A percentile compares a stretch with the other conserved stretches of the same genome.
phyloP scores from a whole-genome alignment of 768 basidiomycete genomes.

The Galerina marginata region DNA sequence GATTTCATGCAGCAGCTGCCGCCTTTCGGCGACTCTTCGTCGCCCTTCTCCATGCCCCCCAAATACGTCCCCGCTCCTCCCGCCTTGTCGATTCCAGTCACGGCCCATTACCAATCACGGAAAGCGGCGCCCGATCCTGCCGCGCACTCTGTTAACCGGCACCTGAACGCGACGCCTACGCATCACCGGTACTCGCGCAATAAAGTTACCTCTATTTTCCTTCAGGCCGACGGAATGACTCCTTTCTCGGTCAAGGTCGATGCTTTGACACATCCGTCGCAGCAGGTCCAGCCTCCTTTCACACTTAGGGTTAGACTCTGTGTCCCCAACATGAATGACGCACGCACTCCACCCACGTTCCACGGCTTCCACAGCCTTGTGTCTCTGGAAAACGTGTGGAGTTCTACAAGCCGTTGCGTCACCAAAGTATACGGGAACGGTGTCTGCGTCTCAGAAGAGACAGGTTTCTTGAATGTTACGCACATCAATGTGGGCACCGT shows the following conservation, averaged over 20 bases:
- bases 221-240: conserved; percentile 75
- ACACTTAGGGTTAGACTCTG: conserved; percentile 61
- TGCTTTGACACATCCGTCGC: conserved; percentile 47
- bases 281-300: conserved; percentile 46
- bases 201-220: conserved; percentile 48
- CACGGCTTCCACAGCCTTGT: conserved; percentile 69
- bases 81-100: conserved; percentile 14
- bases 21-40: conserved; percentile 25
- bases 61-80: conserved; percentile 21
- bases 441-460: conserved; percentile 58
- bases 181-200: conserved; percentile 31
- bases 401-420: conserved; percentile 60
- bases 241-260: conserved; percentile 65
- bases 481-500: conserved; percentile 54
- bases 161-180: conserved; percentile 31
- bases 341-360: conserved; percentile 56
- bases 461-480: conserved; percentile 53
- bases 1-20: conserved; percentile 33
- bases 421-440: conserved; percentile 63
- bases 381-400: conserved; percentile 59
- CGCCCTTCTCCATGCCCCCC: conserved; percentile 20
- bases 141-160: conserved; percentile 21
- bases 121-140: conserved; percentile 18
- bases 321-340: conserved; percentile 60
- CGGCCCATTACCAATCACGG: conserved; percentile 23